Base-by-base conservation (phyloP, 352 stramenopile genomes). In the Globisporangium viniferum region DNA sequence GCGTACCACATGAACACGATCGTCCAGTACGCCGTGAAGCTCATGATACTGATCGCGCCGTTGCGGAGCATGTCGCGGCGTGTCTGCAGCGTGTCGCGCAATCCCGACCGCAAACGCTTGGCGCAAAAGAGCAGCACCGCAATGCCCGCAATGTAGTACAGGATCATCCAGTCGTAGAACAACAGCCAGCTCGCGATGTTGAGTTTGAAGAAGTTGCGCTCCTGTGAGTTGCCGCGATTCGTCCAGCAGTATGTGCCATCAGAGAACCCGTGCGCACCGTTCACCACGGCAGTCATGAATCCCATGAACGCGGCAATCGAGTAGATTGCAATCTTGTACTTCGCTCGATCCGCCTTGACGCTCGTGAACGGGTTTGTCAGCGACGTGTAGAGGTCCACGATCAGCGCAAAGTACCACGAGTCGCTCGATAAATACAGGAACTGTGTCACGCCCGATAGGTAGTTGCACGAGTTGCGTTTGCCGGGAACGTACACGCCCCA, bases 361-460 rank as follows among this genome's bases (percentile, higher is more conserved):
- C 86, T 94, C 59, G 87, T 93, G 63, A 97, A 97, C 18, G 90
- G 90, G 57, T 95, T 96, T 44, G 76, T 93, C 12, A 96, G 72
- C 22, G 84, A 91, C 66, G 70, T 78, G 62, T 92, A 93, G 7
- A 91, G 66, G 55, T 92, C 82, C 6, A 93, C 65, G 65, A 90
- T 92, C 55, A 91, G 75, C 33, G 84, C 80, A 70, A 95, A 94
- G 74, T 92, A 93, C 88, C 85, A 94, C 61, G 74, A 87, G 63
- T 95, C 88, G 59, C 84, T 93, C 10, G 88, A 76, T 1, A 95
- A 73, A 60, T 85, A 90, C 44, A 95, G 73, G 64, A 93, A 92
- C 67, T 95, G 81, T 5, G 88, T 95, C 5, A 91, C 61, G 14
- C 79, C 84, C 5, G 88, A 93, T 9, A 95, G 73, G 24, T 84